Evolutionary conservation across 2,329 filamentous ascomycete genomes (phyloP).

Genomic region (Aspergillus clavatus): DNA sequence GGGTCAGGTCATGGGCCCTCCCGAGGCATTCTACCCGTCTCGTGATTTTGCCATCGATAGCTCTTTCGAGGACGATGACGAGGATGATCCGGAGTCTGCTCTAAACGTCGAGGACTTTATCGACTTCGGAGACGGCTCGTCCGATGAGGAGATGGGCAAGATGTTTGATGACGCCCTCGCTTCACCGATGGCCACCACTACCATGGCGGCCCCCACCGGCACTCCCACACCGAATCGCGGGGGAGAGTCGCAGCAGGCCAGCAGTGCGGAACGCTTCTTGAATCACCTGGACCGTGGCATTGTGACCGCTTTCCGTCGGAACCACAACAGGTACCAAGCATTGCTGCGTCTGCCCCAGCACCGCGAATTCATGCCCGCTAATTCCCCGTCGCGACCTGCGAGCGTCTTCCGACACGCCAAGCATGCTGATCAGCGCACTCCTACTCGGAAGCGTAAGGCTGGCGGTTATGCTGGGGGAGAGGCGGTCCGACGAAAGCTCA

Average conservation of each 20-base stretch:
- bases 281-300: conserved; percentile 65
- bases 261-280: conserved; percentile 50
- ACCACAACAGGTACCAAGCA: conserved; percentile 49
- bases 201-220: conserved; percentile 24
- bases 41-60: conserved; percentile 54
- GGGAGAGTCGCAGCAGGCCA: conserved; percentile 26
- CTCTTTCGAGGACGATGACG: conserved; percentile 56
- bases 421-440: conserved; percentile 37
- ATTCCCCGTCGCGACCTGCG: conserved; percentile 39
- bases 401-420: conserved; percentile 42
- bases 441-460: conserved; percentile 38
- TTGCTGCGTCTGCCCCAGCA: conserved; percentile 46
- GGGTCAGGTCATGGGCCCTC: conserved; percentile 65
- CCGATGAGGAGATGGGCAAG: conserved; percentile 57
- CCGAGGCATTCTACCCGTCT: conserved; percentile 71
- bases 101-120: conserved; percentile 68
- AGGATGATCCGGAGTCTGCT: conserved; percentile 60
- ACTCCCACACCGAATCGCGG: conserved; percentile 35
- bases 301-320: conserved; percentile 71
- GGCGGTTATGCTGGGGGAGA: conserved; percentile 37
- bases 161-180: conserved; percentile 41
- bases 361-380: conserved; percentile 42
- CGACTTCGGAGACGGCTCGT: conserved; percentile 57
- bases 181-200: conserved; percentile 46
- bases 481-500: conserved; percentile 41